phyloP scores from a whole-genome alignment of 805 yeast genomes.

The Candida yuanshanica region DNA sequence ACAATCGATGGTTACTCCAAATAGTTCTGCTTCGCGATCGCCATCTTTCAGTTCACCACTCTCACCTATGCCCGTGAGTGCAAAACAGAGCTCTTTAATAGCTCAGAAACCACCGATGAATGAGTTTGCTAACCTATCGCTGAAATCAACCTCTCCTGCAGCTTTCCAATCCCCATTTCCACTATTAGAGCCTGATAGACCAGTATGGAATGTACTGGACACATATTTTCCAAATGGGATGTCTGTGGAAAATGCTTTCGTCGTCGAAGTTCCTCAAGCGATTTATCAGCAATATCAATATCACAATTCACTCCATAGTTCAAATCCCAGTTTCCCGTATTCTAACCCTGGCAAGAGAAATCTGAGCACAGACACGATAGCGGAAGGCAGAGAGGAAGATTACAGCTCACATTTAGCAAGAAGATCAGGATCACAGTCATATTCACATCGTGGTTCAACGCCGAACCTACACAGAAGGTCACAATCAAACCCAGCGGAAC shows the following conservation, averaged over 20 bases:
- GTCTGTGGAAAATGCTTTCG: slow-evolving; percentile 57
- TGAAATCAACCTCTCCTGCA: slow-evolving; percentile 13
- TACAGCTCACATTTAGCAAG: slow-evolving; percentile 6
- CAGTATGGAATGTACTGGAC: slow-evolving; percentile 54
- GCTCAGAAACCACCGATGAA: slow-evolving; percentile 9
- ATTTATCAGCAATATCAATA: slow-evolving; percentile 3
- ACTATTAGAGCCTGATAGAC: slow-evolving; percentile 52
- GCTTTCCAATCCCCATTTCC: slow-evolving; percentile 3
- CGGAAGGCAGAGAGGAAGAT: slow-evolving; percentile 21
- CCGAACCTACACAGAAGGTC: slow-evolving; percentile 18
- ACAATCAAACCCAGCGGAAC: slow-evolving; percentile 23
- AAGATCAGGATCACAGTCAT: slow-evolving; percentile 17
- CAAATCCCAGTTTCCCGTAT: neutral
- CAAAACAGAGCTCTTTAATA: slow-evolving; percentile 14
- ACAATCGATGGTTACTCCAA: neutral
- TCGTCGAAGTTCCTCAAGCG: slow-evolving; percentile 42
- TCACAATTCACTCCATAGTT: neutral
- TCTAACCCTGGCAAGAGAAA: slow-evolving; percentile 8
- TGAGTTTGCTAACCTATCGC: slow-evolving; percentile 8
- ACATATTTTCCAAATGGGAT: slow-evolving; percentile 61
- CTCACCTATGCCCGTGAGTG: slow-evolving; percentile 22
- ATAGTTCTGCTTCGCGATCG: neutral
- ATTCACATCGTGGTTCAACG: slow-evolving; percentile 6
- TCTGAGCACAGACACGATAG: slow-evolving; percentile 18
- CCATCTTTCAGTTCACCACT: slow-evolving; percentile 16